Conservation (phyloP, 345 rosid species). For the Salix purpurea region DNA sequence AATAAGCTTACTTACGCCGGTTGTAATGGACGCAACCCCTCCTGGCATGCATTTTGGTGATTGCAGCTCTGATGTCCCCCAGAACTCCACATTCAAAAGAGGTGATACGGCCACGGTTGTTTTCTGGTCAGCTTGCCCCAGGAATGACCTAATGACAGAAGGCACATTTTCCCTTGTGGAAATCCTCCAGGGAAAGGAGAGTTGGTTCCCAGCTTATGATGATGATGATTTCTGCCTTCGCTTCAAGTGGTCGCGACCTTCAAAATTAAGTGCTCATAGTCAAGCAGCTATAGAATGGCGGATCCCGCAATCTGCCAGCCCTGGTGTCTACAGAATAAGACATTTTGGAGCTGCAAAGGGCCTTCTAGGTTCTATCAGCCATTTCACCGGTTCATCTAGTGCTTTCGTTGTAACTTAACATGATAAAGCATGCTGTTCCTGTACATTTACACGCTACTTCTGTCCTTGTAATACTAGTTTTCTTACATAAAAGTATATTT, state of each 20-base stretch:
- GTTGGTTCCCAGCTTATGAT: conserved; percentile 79
- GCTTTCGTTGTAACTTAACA: conserved; percentile 51
- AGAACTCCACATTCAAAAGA: conserved; percentile 65
- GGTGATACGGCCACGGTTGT: conserved; percentile 65
- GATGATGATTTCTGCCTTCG: conserved; percentile 91
- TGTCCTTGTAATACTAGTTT: not conserved
- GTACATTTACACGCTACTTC: not conserved
- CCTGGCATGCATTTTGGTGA: conserved; percentile 72
- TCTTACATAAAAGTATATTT: not conserved
- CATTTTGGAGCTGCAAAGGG: conserved; percentile 71
- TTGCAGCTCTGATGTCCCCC: conserved; percentile 62
- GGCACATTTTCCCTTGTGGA: conserved; percentile 92
- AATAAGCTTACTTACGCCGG: conserved; percentile 81
- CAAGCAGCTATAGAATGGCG: conserved; percentile 79
- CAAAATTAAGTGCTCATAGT: conserved; percentile 61
- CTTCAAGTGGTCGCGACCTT: conserved; percentile 85
- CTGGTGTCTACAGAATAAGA: conserved; percentile 75
- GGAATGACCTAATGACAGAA: conserved; percentile 89
- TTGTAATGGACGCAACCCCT: conserved; percentile 77
- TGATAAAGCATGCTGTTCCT: conserved; percentile 11
- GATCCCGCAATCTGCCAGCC: conserved; percentile 60
- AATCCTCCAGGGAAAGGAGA: conserved; percentile 56
- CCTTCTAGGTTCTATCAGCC: conserved; percentile 46
- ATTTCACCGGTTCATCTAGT: conserved; percentile 69
- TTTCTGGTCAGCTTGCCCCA: conserved; percentile 94